Conservation (phyloP, 2,329 filamentous ascomycete genomes). For the Ascochyta koolunga region DNA sequence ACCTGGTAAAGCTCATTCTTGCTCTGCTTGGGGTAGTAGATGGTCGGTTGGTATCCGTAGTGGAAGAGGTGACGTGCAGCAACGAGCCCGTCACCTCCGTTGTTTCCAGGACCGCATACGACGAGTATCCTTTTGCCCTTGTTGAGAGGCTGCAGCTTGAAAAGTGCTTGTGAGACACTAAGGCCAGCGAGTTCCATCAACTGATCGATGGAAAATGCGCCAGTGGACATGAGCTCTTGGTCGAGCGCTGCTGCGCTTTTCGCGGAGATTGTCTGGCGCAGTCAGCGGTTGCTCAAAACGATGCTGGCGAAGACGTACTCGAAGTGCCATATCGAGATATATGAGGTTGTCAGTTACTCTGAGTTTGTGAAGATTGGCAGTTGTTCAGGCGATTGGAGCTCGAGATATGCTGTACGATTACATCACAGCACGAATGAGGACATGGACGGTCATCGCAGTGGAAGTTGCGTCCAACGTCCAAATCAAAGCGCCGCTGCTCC, state of each 20-base stretch:
- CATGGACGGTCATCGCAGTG: not conserved
- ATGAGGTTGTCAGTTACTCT: not conserved
- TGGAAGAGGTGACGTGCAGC: conserved; percentile 89
- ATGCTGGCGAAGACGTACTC: not conserved
- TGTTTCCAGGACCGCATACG: conserved; percentile 85
- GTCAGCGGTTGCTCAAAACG: not conserved
- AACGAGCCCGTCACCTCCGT: conserved; percentile 89
- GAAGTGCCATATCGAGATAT: conserved; percentile 22
- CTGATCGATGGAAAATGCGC: conserved; percentile 92
- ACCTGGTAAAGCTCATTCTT: conserved; percentile 91
- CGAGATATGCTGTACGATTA: conserved; percentile 7
- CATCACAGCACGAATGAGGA: conserved; percentile 11
- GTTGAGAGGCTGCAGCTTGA: conserved; percentile 76
- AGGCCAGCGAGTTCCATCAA: conserved; percentile 96
- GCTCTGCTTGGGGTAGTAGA: conserved; percentile 92
- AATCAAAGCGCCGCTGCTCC: not conserved
- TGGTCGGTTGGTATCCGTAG: conserved; percentile 85
- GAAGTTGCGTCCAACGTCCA: not conserved
- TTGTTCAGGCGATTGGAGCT: not conserved
- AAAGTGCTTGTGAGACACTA: conserved; percentile 92
- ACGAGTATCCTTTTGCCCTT: conserved; percentile 78
- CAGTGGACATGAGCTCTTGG: conserved; percentile 88
- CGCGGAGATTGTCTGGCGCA: conserved; percentile 77
- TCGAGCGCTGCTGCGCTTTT: conserved; percentile 89
- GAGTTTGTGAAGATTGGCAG: not conserved